Percentiles rank a stretch among this genome's conserved stretches.
These are phyloP conservation scores for Xylaria grammica DNA, from an alignment of 495 filamentous ascomycete genomes.

Conservation along the genomic window DNA sequence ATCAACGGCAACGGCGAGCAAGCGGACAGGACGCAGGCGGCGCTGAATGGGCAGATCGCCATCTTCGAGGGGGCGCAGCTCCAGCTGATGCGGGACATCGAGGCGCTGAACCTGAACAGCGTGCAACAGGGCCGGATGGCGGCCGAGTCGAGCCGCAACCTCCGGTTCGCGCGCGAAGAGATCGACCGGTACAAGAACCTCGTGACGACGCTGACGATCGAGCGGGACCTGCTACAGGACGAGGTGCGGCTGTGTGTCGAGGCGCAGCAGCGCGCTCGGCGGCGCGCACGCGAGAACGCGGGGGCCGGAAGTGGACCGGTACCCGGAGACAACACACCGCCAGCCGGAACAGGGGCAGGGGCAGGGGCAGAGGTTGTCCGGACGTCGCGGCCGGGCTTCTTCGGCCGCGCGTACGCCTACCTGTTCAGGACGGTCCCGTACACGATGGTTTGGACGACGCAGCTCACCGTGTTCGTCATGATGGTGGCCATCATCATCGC, in stretches of 20 bases:
- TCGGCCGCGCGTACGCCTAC: neutral
- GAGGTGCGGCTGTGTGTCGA: neutral
- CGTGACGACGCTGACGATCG: neutral
- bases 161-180: neutral
- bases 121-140: neutral
- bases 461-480: neutral
- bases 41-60: constrained; percentile 3
- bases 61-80: neutral
- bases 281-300: neutral
- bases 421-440: neutral
- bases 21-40: neutral
- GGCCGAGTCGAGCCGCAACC: neutral
- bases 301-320: neutral
- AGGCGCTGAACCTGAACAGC: neutral
- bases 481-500: constrained; percentile 13
- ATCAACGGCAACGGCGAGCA: neutral
- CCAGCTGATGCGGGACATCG: neutral
- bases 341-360: neutral
- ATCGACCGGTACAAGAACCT: neutral
- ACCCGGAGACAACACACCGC: no score
- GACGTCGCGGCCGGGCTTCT: neutral
- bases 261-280: neutral
- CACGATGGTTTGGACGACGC: neutral
- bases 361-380: neutral
- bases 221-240: constrained; percentile 16